A percentile compares a stretch with the other conserved stretches of the same genome.
Evolutionary conservation across 805 yeast species (phyloP).

Genomic region (Pichia nanzhaoensis): DNA sequence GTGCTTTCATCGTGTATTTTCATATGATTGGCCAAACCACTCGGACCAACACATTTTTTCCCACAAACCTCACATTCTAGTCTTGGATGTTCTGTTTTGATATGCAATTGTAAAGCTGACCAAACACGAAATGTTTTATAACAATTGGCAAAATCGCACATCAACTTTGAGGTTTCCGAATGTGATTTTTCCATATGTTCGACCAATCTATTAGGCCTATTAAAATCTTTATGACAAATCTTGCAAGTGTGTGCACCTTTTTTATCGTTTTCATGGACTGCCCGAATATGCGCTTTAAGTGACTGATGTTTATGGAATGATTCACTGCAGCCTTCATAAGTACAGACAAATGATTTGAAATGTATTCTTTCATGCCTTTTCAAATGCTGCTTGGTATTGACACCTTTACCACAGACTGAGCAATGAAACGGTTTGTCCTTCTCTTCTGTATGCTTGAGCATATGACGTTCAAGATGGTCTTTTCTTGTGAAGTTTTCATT

Average conservation of each 20-base stretch:
- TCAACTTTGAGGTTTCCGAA: slow-evolving; percentile 40
- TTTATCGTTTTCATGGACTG: slow-evolving; percentile 47
- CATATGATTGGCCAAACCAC: slow-evolving; percentile 70
- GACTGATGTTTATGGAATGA: slow-evolving; percentile 71
- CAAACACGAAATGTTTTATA: slow-evolving; percentile 55
- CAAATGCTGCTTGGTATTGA: slow-evolving; percentile 72
- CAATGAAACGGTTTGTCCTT: slow-evolving; percentile 68
- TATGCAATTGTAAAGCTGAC: slow-evolving; percentile 67
- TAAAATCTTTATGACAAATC: slow-evolving; percentile 58
- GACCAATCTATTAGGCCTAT: slow-evolving; percentile 56
- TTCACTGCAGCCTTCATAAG: slow-evolving; percentile 55
- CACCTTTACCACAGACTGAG: slow-evolving; percentile 72
- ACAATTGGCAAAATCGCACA: slow-evolving; percentile 61
- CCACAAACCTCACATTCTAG: slow-evolving; percentile 58
- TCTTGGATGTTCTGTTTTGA: slow-evolving; percentile 67
- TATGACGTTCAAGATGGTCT: slow-evolving; percentile 75
- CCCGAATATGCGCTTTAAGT: slow-evolving; percentile 60
- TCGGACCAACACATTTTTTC: slow-evolving; percentile 64
- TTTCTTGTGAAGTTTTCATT: slow-evolving; percentile 60
- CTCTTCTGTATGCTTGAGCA: slow-evolving; percentile 48
- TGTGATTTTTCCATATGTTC: slow-evolving; percentile 66
- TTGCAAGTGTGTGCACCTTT: slow-evolving; percentile 39
- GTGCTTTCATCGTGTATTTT: slow-evolving; percentile 51
- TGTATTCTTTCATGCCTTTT: slow-evolving; percentile 81
- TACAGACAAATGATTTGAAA: slow-evolving; percentile 56